These are phyloP conservation scores for Cryptococcus neoformans DNA, from an alignment of 1,284 basidiomycete genomes.

Conservation along the genomic window DNA sequence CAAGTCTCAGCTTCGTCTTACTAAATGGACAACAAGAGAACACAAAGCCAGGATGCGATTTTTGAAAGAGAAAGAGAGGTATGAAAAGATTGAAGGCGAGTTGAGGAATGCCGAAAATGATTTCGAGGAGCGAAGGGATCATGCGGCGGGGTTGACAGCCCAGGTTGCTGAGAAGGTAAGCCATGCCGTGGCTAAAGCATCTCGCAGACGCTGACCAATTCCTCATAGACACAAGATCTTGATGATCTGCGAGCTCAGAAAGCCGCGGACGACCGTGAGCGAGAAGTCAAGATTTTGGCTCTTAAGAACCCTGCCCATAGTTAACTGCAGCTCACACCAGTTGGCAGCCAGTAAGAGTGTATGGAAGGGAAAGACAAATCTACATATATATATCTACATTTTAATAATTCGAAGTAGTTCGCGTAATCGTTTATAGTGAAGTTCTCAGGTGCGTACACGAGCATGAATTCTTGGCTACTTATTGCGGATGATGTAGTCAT, in stretches of 20 bases:
- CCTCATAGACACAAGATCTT: slow-evolving; percentile 46
- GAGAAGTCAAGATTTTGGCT: slow-evolving; percentile 48
- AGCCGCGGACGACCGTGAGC: slow-evolving; percentile 30
- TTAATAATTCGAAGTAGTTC: no score
- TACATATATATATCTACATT: no score
- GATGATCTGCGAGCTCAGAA: slow-evolving; percentile 49
- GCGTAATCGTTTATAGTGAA: no score
- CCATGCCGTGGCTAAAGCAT: not conserved
- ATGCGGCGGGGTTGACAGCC: slow-evolving; percentile 41
- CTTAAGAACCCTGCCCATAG: slow-evolving; percentile 49
- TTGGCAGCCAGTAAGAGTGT: not conserved
- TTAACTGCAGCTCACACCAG: slow-evolving; percentile 17
- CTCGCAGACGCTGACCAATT: not conserved
- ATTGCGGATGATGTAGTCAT: no score
- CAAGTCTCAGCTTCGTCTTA: slow-evolving; percentile 44
- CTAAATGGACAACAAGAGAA: slow-evolving; percentile 47
- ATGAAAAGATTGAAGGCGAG: slow-evolving; percentile 46
- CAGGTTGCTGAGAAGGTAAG: slow-evolving; percentile 37
- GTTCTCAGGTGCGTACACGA: no score
- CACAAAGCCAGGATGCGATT: slow-evolving; percentile 50
- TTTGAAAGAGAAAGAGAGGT: slow-evolving; percentile 50
- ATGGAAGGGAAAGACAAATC: not conserved
- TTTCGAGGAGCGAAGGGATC: slow-evolving; percentile 47
- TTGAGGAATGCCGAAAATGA: slow-evolving; percentile 48
- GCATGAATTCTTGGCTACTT: no score